Evolutionary conservation across 129 eudicot genomes (phyloP).

Genomic region (Ambrosia artemisiifolia): DNA sequence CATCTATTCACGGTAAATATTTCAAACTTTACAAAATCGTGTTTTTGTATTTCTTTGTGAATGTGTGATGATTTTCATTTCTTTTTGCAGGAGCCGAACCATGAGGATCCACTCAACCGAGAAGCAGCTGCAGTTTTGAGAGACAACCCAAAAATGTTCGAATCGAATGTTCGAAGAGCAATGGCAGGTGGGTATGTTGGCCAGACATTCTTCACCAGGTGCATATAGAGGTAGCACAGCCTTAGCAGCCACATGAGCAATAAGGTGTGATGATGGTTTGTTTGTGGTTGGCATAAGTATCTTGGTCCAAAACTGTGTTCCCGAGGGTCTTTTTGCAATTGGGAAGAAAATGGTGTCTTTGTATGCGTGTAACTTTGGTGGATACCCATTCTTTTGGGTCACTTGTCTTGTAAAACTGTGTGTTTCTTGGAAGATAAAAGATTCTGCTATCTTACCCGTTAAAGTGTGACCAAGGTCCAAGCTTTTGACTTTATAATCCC

Average conservation of each 20-base stretch:
- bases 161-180: slow-evolving; percentile 76
- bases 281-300: slow-evolving; percentile 23
- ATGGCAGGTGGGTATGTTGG: slow-evolving; percentile 85
- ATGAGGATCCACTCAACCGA: slow-evolving; percentile 79
- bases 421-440: slow-evolving; percentile 34
- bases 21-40: not conserved
- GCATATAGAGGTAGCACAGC: slow-evolving; percentile 34
- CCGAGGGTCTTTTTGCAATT: slow-evolving; percentile 24
- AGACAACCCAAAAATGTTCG: slow-evolving; percentile 77
- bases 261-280: slow-evolving; percentile 18
- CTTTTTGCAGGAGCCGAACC: slow-evolving; percentile 60
- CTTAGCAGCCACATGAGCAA: not conserved
- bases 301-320: slow-evolving; percentile 26
- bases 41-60: not conserved
- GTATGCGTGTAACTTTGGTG: slow-evolving; percentile 30
- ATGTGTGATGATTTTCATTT: not conserved
- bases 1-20: slow-evolving; percentile 84
- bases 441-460: not conserved
- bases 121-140: slow-evolving; percentile 86
- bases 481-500: not conserved
- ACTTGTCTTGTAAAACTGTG: slow-evolving; percentile 37
- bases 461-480: not conserved
- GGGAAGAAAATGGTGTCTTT: slow-evolving; percentile 27
- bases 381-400: slow-evolving; percentile 33
- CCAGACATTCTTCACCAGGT: slow-evolving; percentile 57